phyloP scores from a whole-genome alignment of 2,329 filamentous ascomycete genomes.

The Exophiala bonariae region DNA sequence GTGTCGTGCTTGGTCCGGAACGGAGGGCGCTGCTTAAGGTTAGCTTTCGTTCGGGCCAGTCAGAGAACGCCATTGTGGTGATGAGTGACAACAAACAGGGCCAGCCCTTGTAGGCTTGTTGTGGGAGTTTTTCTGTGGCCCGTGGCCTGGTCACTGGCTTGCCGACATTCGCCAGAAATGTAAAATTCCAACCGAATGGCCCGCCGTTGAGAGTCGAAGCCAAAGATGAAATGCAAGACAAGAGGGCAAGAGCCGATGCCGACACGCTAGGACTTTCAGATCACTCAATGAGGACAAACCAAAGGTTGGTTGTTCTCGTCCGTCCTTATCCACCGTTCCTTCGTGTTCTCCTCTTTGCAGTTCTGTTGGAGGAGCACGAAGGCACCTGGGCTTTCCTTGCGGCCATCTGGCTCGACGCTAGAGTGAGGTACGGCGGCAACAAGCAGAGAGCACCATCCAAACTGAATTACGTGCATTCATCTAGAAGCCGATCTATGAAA shows the following conservation, averaged over 20 bases:
- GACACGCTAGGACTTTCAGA: neutral
- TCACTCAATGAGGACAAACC: too few relatives aligned
- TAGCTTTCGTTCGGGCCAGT: constrained; percentile 9
- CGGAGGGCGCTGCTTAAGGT: constrained; percentile 8
- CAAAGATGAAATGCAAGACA: neutral
- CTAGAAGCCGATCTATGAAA: neutral
- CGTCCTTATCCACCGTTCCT: too few relatives aligned
- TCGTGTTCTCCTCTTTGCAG: too few relatives aligned
- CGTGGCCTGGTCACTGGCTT: constrained; percentile 19
- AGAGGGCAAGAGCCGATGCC: neutral
- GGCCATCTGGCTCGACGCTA: constrained; percentile 14
- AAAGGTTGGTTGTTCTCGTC: too few relatives aligned
- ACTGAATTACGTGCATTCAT: constrained; percentile 13
- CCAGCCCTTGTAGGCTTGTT: constrained; percentile 1
- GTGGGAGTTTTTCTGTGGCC: constrained; percentile 4
- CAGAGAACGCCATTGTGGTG: constrained; percentile 12
- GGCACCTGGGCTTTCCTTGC: constrained; percentile 2
- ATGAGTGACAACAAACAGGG: constrained; percentile 17
- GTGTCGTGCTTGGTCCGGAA: constrained; percentile 21
- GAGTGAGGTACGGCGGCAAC: constrained; percentile 17
- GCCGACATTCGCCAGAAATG: constrained; percentile 13
- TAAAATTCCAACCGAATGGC: neutral
- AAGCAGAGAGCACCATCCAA: neutral
- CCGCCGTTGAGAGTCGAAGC: too few relatives aligned
- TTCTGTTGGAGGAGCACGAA: too few relatives aligned